Base-by-base conservation (phyloP, 2,329 filamentous ascomycete species). In the Aspergillus novoparasiticus region DNA sequence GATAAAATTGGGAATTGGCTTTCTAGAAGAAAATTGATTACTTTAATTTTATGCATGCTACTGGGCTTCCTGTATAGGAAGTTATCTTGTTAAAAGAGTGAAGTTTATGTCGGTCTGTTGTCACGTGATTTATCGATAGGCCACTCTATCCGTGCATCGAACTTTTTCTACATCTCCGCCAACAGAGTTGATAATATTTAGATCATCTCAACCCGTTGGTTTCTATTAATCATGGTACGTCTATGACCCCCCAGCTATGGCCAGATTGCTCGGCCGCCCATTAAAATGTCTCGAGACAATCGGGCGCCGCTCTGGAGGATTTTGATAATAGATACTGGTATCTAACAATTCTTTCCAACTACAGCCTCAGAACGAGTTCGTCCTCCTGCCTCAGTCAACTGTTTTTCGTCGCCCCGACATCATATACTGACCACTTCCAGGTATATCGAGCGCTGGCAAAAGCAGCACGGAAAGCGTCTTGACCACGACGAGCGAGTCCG, bases 401-500 rank as follows among this genome's bases (percentile, higher is more conserved):
- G 32, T 57, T 64, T 41, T 57, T 30, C 34, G 9, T 21, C 10
- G 54, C 28, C 56, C 48, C 60, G 39, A 43, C 41, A 51, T 16
- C 51, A 12, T 14, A n/a, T 55, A 66, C 66, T 69, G 63, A 71
- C 67, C 60, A 59, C 48, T 57, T 30, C 51, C 57, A 81, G 79
- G 70, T 83, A 91, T 77, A 91, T 91, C 82, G 92, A 95, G 80
- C 86, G 91, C 80, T 93, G 88, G 84, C 84, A 86, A 72, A 92
- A 92, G 79, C 85, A 84, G 68, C 84, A 86, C 71, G 84, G 84
- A 66, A 82, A 84, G 75, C 80, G 82, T 70, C 86, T 91, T 70
- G 93, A 96, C 78, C 87, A 94, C 79, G 94, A 97, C 75, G 95
- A 99, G 83, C 90, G 94, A 69, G 83, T 84, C 64, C 91, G 95